Evolutionary conservation across 345 rosid genomes (phyloP).

Genomic region (Eucalyptus cladocalyx): DNA sequence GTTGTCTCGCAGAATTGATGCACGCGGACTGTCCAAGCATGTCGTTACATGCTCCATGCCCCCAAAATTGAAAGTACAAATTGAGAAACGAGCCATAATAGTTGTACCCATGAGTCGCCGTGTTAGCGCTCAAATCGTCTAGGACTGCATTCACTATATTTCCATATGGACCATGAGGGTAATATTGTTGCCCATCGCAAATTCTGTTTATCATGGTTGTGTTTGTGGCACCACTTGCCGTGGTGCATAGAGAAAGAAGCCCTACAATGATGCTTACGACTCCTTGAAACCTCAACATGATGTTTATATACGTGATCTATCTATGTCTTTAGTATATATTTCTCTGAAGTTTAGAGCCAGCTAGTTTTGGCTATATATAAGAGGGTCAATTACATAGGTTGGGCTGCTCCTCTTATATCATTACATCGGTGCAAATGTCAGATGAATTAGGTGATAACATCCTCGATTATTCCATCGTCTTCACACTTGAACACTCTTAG

Average conservation of each 20-base stretch:
- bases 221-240: background rate
- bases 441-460: background rate
- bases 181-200: background rate
- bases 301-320: background rate
- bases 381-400: background rate
- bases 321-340: background rate
- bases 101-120: background rate
- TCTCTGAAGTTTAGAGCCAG: background rate
- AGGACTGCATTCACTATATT: background rate
- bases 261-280: background rate
- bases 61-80: background rate
- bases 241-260: background rate
- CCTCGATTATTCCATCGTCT: background rate
- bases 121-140: background rate
- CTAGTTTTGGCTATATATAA: background rate
- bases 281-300: background rate
- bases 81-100: background rate
- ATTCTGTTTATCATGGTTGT: background rate
- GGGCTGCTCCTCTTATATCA: background rate
- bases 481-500: background rate
- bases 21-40: background rate
- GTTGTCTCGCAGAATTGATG: background rate
- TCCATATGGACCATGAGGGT: background rate
- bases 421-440: background rate
- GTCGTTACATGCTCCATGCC: background rate